These are phyloP conservation scores for Aspergillus ruber DNA, from an alignment of 2,329 filamentous ascomycete genomes.

Conservation along the genomic window DNA sequence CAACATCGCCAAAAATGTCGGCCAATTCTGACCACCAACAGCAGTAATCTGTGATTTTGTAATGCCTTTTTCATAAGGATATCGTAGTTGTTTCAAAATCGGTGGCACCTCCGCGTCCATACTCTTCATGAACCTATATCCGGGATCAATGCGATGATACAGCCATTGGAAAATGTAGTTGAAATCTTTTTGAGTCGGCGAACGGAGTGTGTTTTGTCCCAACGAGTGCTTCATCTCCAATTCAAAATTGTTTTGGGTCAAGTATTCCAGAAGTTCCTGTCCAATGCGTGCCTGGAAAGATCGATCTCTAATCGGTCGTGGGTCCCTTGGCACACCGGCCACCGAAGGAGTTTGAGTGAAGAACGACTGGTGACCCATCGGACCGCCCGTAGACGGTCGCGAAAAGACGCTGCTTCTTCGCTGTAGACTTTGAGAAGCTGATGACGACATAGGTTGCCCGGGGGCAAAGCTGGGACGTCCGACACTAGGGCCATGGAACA, in stretches of 20 bases:
- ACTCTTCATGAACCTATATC: conserved; percentile 85
- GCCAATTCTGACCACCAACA: conserved; percentile 95
- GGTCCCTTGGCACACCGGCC: conserved; percentile 78
- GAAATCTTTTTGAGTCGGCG: conserved; percentile 96
- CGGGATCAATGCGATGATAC: conserved; percentile 91
- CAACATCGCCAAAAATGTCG: conserved; percentile 82
- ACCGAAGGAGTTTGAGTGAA: conserved; percentile 80
- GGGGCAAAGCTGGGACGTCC: conserved; percentile 69
- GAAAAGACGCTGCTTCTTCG: conserved; percentile 77
- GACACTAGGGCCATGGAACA: conserved; percentile 48
- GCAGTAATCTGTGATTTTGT: conserved; percentile 94
- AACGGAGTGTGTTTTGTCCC: conserved; percentile 85
- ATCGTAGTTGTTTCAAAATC: conserved; percentile 85
- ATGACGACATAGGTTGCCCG: conserved; percentile 43
- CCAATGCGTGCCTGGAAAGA: conserved; percentile 75
- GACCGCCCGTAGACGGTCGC: conserved; percentile 61
- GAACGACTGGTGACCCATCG: conserved; percentile 80
- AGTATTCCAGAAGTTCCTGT: conserved; percentile 83
- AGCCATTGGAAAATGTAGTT: conserved; percentile 97
- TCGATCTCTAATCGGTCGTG: conserved; percentile 75
- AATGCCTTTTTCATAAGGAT: conserved; percentile 91
- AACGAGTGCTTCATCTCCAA: conserved; percentile 94
- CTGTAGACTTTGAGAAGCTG: conserved; percentile 51
- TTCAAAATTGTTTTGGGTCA: conserved; percentile 91
- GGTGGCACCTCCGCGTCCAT: conserved; percentile 94